Percentiles rank a stretch among this genome's conserved stretches.
Conservation (phyloP, 257 asterid species). For the Gentiana macrophylla region DNA sequence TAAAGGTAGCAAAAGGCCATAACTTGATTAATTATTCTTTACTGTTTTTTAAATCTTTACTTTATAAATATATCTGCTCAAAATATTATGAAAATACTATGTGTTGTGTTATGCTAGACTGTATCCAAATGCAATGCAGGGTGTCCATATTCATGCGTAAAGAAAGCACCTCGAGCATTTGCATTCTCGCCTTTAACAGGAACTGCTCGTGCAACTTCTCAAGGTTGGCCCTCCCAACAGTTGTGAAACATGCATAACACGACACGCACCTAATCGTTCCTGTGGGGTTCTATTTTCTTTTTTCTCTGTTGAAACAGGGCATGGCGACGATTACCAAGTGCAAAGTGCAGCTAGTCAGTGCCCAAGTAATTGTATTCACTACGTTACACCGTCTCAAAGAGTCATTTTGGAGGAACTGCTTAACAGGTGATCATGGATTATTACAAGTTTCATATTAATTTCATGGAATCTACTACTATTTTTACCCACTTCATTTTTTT, state of each 20-base stretch:
- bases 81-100: no score
- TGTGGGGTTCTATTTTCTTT: neutral
- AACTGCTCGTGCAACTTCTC: conserved; percentile 61
- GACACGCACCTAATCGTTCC: neutral
- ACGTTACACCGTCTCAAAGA: conserved; percentile 88
- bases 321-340: conserved; percentile 50
- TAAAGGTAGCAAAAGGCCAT: conserved; percentile 33
- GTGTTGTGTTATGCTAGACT: no score
- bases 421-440: conserved; percentile 25
- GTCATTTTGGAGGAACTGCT: conserved; percentile 83
- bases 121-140: conserved; percentile 33
- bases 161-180: conserved; percentile 72
- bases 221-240: conserved; percentile 34
- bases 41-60: no score
- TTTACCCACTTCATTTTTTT: neutral
- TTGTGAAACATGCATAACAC: neutral
- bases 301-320: conserved; percentile 27
- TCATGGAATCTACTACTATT: neutral
- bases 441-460: neutral
- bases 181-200: conserved; percentile 55
- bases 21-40: no score
- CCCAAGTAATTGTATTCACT: conserved; percentile 80
- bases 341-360: conserved; percentile 74
- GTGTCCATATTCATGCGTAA: conserved; percentile 80
- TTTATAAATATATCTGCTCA: no score